Percentiles rank a stretch among this genome's conserved stretches.
phyloP scores from a whole-genome alignment of 352 stramenopile species.

The Porosira glacialis region DNA sequence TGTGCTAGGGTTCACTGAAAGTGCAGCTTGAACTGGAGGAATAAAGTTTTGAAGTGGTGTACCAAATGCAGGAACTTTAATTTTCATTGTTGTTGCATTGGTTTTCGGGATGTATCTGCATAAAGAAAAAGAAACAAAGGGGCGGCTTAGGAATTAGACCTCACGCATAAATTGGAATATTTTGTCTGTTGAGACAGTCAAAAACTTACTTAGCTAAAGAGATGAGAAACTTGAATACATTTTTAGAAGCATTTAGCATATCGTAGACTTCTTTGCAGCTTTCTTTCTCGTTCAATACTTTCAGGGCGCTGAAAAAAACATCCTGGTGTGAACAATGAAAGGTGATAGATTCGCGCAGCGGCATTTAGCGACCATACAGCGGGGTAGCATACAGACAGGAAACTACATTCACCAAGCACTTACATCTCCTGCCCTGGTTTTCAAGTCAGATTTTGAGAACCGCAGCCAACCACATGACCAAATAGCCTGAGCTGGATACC shows the following conservation, averaged over 20 bases:
- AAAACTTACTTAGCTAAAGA: constrained; percentile 84
- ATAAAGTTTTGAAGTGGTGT: constrained; percentile 64
- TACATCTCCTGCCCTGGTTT: constrained; percentile 63
- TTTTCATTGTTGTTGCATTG: constrained; percentile 25
- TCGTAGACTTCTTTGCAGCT: constrained; percentile 75
- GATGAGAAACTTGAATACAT: constrained; percentile 91
- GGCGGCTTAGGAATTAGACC: not conserved
- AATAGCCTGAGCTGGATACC: constrained; percentile 94
- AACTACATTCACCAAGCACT: constrained; percentile 6
- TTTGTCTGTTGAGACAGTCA: not conserved
- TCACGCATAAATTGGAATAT: not conserved
- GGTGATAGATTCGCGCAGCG: not conserved
- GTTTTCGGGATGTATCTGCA: constrained; percentile 33
- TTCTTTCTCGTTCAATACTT: constrained; percentile 57
- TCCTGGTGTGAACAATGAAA: constrained; percentile 28
- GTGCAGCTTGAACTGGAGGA: constrained; percentile 78
- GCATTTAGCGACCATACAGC: not conserved
- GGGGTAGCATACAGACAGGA: not conserved
- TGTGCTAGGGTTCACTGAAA: constrained; percentile 56
- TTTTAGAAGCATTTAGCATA: constrained; percentile 85
- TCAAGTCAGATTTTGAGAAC: constrained; percentile 84
- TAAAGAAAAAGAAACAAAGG: not conserved
- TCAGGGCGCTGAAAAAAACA: constrained; percentile 80
- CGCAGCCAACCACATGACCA: constrained; percentile 94
- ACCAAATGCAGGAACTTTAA: constrained; percentile 51